A percentile compares a stretch with the other conserved stretches of the same genome.
Conservation (phyloP, 2,329 filamentous ascomycete species). For the Emmonsiellopsis sp. region DNA sequence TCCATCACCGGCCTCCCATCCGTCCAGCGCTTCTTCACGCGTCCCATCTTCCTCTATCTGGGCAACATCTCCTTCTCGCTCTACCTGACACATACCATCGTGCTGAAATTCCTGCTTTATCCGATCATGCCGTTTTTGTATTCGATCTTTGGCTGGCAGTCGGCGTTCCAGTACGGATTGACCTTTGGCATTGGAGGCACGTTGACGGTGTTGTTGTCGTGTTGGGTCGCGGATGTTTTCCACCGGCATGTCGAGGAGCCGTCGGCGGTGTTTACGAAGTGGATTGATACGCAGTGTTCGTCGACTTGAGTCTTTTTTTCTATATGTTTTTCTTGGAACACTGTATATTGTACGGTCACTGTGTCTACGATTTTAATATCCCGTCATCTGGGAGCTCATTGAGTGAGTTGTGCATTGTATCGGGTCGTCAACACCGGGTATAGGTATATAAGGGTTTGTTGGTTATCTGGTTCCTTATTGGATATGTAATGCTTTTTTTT, state of each 20-base stretch:
- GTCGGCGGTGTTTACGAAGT: slow-evolving; percentile 42
- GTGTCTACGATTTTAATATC: not conserved
- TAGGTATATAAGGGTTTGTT: not conserved
- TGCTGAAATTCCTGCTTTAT: slow-evolving; percentile 37
- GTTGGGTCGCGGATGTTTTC: slow-evolving; percentile 53
- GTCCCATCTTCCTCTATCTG: slow-evolving; percentile 35
- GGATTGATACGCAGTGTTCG: slow-evolving; percentile 30
- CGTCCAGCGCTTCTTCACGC: slow-evolving; percentile 34
- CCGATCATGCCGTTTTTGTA: slow-evolving; percentile 35
- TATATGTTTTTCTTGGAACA: not conserved
- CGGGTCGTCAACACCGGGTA: too few species aligned
- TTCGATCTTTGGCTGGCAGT: slow-evolving; percentile 31
- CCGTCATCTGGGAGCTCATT: not conserved
- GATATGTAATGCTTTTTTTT: not conserved
- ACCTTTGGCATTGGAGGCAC: slow-evolving; percentile 32
- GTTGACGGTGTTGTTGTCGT: slow-evolving; percentile 31
- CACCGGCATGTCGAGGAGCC: slow-evolving; percentile 49
- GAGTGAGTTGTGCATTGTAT: not conserved
- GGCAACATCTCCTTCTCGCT: slow-evolving; percentile 41
- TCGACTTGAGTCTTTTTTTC: not conserved
- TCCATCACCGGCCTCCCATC: slow-evolving; percentile 32
- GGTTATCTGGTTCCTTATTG: not conserved
- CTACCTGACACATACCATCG: slow-evolving; percentile 39
- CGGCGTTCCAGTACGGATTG: slow-evolving; percentile 30
- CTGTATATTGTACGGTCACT: not conserved